phyloP scores from a whole-genome alignment of 768 basidiomycete genomes.

The Suillus variegatus region DNA sequence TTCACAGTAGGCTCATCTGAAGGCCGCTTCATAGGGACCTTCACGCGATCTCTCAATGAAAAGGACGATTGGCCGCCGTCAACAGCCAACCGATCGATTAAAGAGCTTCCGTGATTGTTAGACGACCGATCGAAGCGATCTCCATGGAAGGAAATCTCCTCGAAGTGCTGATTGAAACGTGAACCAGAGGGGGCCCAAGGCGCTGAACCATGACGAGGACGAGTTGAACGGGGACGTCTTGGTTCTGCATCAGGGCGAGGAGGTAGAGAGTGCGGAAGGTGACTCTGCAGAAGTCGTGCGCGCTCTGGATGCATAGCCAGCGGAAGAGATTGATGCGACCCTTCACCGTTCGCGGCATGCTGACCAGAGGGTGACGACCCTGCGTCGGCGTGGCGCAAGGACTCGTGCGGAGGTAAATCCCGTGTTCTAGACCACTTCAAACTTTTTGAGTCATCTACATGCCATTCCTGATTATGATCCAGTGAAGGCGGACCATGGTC shows the following conservation, averaged over 20 bases:
- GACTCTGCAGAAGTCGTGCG: slow-evolving; percentile 31
- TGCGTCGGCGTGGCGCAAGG: neutral
- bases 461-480: neutral
- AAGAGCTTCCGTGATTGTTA: slow-evolving; percentile 32
- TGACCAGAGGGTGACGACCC: neutral
- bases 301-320: slow-evolving; percentile 33
- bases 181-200: neutral
- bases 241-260: slow-evolving; percentile 26
- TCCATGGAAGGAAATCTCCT: neutral
- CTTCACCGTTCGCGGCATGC: neutral
- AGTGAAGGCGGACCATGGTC: neutral
- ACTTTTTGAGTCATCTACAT: neutral
- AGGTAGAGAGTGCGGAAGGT: slow-evolving; percentile 18
- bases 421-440: neutral
- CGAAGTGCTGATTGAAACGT: neutral
- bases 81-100: slow-evolving; percentile 40
- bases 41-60: slow-evolving; percentile 39
- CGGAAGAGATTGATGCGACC: slow-evolving; percentile 8
- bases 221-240: slow-evolving; percentile 15
- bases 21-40: slow-evolving; percentile 35
- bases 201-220: neutral
- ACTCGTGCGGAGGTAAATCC: neutral
- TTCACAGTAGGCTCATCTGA: slow-evolving; percentile 27
- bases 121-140: slow-evolving; percentile 8
- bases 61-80: slow-evolving; percentile 17